Conservation (phyloP, 1,139 yeast species). For the Diutina siamensis region DNA sequence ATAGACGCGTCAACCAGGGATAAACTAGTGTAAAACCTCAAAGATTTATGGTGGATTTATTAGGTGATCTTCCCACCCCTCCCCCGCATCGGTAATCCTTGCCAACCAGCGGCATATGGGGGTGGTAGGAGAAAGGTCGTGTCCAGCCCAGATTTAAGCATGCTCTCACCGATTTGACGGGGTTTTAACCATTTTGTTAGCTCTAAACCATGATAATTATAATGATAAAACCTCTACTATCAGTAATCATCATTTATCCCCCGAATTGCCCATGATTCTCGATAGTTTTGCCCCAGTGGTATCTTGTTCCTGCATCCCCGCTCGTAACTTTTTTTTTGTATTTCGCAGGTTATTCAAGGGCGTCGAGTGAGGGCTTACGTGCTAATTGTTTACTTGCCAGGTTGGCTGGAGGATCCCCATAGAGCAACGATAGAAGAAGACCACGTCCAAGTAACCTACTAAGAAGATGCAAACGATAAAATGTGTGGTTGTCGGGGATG, state of each 20-base stretch:
- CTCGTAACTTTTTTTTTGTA: constrained; percentile 1
- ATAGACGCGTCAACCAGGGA: too few species aligned
- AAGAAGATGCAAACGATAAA: constrained; percentile 68
- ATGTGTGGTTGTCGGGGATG: constrained; percentile 96
- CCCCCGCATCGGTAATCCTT: too few species aligned
- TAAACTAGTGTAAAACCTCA: too few species aligned
- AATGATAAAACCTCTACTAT: too few species aligned
- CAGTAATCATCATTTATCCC: too few species aligned
- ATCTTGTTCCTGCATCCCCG: constrained; percentile 4
- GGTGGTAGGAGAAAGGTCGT: not conserved
- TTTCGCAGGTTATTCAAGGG: constrained; percentile 1
- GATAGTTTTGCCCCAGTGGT: too few species aligned
- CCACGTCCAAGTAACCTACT: not conserved
- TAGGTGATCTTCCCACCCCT: too few species aligned
- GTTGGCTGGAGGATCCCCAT: not conserved
- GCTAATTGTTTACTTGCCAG: not conserved
- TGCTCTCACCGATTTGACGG: too few species aligned
- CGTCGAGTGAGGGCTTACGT: constrained; percentile 4
- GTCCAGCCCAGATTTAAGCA: not conserved
- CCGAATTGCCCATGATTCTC: not conserved
- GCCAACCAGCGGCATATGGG: too few species aligned
- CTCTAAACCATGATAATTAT: too few species aligned
- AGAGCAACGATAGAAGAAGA: not conserved
- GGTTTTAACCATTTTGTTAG: too few species aligned
- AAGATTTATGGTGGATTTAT: too few species aligned